Percentiles rank a stretch among this genome's conserved stretches.
Evolutionary conservation across 108 stramenopile species (phyloP).

Genomic region (Pseudonitzschia multiseries): DNA sequence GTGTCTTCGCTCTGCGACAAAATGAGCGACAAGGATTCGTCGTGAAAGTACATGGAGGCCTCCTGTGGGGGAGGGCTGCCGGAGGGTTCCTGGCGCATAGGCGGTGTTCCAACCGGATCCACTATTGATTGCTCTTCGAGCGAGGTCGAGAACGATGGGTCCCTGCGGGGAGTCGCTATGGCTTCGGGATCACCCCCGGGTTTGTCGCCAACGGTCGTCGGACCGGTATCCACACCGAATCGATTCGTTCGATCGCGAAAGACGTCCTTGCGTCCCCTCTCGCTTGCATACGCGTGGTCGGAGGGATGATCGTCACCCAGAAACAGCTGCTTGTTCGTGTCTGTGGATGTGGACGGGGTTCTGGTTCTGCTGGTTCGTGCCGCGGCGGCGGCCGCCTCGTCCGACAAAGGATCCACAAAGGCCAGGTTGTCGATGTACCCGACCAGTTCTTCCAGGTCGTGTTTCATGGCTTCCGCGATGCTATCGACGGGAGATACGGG

Average conservation of each 20-base stretch:
- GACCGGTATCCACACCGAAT: neutral
- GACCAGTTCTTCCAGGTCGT: slow-evolving; percentile 18
- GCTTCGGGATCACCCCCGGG: neutral
- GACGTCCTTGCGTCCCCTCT: neutral
- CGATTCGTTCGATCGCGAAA: slow-evolving; percentile 15
- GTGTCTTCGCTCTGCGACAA: slow-evolving; percentile 12
- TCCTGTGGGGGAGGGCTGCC: slow-evolving; percentile 13
- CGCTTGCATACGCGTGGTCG: neutral
- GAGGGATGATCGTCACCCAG: neutral
- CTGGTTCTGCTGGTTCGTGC: neutral
- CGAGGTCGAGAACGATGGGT: neutral
- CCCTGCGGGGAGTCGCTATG: neutral
- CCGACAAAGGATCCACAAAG: slow-evolving; percentile 6
- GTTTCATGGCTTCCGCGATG: slow-evolving; percentile 13
- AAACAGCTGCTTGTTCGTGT: slow-evolving; percentile 12
- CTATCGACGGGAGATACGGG: slow-evolving; percentile 13
- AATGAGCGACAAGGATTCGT: slow-evolving; percentile 17
- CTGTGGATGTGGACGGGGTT: slow-evolving; percentile 8
- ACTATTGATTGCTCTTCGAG: neutral
- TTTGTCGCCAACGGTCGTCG: neutral
- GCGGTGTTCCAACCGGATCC: slow-evolving; percentile 2
- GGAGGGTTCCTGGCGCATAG: slow-evolving; percentile 2
- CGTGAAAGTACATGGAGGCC: slow-evolving; percentile 16
- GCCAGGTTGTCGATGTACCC: slow-evolving; percentile 15
- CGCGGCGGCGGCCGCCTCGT: neutral